Base-by-base conservation (phyloP, 345 rosid species). In the Boechera retrofracta region DNA sequence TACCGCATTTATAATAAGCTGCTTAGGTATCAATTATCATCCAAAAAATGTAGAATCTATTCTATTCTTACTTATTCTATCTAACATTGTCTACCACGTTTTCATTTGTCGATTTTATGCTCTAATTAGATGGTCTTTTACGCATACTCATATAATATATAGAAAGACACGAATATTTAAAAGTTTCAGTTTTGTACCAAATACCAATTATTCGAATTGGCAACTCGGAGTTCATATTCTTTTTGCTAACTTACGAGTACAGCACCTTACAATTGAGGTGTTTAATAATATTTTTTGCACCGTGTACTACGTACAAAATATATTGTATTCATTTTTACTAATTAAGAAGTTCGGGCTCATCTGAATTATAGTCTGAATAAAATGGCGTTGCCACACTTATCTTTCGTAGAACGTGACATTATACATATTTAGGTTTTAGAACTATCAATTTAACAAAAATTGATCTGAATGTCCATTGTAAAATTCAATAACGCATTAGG, bases 151-250 rank as follows among this genome's bases (percentile, higher is more conserved):
- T 26, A 18, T 15, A 49, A 10, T 10, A 38, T 53, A 54, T 8
- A 52, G 38, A 68, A 36, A 62, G 12, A 53, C 4, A 24, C 51
- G 76, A 77, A 77, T 77, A 71, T 64, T 16, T 32, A 26, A 77
- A 63, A 55, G 67, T 36, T n/a, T 10, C 28, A 45, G 54, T 54
- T 77, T 77, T 77, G 33, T 70, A 36, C 71, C 76, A 71, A 64
- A 39, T 44, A 5, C 15, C 76, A 71, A 64, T 47, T 71, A 77
- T 69, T 71, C 80, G 75, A 77, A 70, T 77, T 54, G 70, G 80
- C 65, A 69, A 64, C 66, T 63, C 32, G 71, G 80, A 70, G 52
- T 44, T 70, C 71, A 63, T 71, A 71, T 77, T 77, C 80, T 48
- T 16, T 77, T 77, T 64, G 76, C 12, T 77, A 71, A 64, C 80